Evolutionary conservation across 345 rosid genomes (phyloP).

Genomic region (Aquilaria yunnanensis): DNA sequence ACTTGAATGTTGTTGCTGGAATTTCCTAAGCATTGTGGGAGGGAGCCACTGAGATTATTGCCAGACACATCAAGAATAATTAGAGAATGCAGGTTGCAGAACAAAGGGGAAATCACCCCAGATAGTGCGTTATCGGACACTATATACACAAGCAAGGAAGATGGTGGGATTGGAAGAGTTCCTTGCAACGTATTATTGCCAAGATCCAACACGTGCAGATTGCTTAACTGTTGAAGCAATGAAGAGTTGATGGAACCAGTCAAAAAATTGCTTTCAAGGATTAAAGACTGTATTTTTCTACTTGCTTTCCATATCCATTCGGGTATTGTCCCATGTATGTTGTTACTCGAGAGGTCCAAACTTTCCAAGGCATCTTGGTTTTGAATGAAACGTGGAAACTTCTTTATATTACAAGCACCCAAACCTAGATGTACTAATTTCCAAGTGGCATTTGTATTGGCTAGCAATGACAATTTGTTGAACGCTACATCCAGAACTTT

Average conservation of each 20-base stretch:
- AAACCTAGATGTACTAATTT: not conserved
- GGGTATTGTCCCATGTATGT: not conserved
- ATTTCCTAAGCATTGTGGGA: no score
- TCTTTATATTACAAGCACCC: no score
- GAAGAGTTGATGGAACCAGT: not conserved
- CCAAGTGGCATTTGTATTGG: not conserved
- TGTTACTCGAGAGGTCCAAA: no score
- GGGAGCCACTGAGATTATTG: no score
- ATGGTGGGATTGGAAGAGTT: not conserved
- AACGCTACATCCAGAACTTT: not conserved
- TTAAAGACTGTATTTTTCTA: not conserved
- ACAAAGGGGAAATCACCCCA: no score
- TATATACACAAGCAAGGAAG: not conserved
- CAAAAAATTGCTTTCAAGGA: not conserved
- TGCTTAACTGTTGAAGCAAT: not conserved
- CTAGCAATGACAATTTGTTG: not conserved
- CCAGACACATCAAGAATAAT: no score
- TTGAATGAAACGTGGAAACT: no score
- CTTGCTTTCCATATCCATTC: not conserved
- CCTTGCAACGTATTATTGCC: not conserved
- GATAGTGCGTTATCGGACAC: no score
- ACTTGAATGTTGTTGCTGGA: not conserved
- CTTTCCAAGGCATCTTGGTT: no score
- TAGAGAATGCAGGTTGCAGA: no score
- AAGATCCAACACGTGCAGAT: not conserved